A percentile compares a stretch with the other conserved stretches of the same genome.
phyloP scores from a whole-genome alignment of 306 rosid species.

The Sesbania bispinosa region DNA sequence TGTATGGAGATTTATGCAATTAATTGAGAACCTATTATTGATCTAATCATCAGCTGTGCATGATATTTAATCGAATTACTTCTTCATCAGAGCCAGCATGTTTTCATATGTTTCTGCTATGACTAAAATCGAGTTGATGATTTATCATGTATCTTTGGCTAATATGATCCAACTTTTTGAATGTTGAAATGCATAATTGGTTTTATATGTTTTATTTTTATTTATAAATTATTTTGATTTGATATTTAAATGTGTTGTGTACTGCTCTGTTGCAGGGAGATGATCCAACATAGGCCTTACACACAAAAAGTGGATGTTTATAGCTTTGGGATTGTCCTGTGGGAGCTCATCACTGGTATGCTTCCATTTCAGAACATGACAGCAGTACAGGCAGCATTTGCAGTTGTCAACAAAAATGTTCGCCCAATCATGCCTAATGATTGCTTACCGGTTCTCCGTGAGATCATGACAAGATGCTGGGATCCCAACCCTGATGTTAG shows the following conservation, averaged over 20 bases:
- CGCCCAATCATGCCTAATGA: conserved; percentile 84
- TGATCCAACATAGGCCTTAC: conserved; percentile 99
- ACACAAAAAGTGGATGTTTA: conserved; percentile 95
- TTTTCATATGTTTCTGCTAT: conserved; percentile 28
- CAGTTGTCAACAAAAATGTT: conserved; percentile 86
- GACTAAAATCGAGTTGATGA: not conserved
- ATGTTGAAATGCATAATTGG: conserved; percentile 2
- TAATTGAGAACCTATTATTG: conserved; percentile 1
- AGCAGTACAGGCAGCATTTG: conserved; percentile 99
- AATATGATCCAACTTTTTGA: not conserved
- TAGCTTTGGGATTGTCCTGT: conserved; percentile 95
- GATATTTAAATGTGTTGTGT: not conserved
- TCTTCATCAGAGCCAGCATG: not conserved
- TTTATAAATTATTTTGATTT: conserved; percentile 4
- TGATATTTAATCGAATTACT: too few relatives aligned
- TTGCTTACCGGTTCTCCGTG: conserved; percentile 83
- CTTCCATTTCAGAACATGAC: conserved; percentile 99
- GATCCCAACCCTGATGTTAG: conserved; percentile 94
- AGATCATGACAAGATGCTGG: conserved; percentile 98
- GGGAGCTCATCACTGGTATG: conserved; percentile 98
- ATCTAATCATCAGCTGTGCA: not conserved
- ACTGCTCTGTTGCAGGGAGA: conserved; percentile 67
- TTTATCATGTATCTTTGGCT: not conserved
- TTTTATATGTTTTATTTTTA: not conserved
- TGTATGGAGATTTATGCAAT: not conserved